Evolutionary conservation across 179 eudicot species (phyloP).

Genomic region (Beta lomatogona): DNA sequence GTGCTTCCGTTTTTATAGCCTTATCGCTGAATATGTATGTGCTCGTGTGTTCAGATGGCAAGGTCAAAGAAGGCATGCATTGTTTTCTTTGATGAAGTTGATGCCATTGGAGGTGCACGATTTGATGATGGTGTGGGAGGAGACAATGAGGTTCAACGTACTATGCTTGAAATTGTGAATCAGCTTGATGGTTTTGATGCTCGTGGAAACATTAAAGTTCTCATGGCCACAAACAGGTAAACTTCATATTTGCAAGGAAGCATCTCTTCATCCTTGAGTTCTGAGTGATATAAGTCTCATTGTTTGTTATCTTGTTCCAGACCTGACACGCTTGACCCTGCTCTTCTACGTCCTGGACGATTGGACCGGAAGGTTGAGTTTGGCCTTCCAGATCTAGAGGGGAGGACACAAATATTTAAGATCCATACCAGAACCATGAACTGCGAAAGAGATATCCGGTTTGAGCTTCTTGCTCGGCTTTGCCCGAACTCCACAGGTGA

Average conservation of each 20-base stretch:
- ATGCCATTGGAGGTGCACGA: constrained; percentile 97
- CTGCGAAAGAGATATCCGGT: constrained; percentile 92
- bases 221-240: constrained; percentile 97
- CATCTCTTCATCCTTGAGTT: not conserved
- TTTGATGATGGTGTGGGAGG: constrained; percentile 97
- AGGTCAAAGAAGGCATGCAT: constrained; percentile 97
- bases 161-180: constrained; percentile 97
- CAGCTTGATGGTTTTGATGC: constrained; percentile 99
- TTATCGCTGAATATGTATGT: not conserved
- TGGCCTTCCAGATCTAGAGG: constrained; percentile 95
- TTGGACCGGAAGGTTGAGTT: constrained; percentile 95
- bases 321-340: constrained; percentile 97
- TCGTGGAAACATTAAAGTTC: constrained; percentile 95
- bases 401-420: constrained; percentile 93
- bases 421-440: constrained; percentile 97
- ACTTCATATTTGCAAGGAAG: not conserved
- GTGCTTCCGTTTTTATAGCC: not conserved
- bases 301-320: constrained; percentile 34
- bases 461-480: constrained; percentile 93
- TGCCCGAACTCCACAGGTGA: constrained; percentile 97
- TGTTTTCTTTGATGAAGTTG: constrained; percentile 92
- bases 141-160: constrained; percentile 95
- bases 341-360: constrained; percentile 90
- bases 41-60: constrained; percentile 64
- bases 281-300: not conserved